A percentile compares a stretch with the other conserved stretches of the same genome.
Conservation (phyloP, 2,329 filamentous ascomycete genomes). For the Shiraia bambusicola region DNA sequence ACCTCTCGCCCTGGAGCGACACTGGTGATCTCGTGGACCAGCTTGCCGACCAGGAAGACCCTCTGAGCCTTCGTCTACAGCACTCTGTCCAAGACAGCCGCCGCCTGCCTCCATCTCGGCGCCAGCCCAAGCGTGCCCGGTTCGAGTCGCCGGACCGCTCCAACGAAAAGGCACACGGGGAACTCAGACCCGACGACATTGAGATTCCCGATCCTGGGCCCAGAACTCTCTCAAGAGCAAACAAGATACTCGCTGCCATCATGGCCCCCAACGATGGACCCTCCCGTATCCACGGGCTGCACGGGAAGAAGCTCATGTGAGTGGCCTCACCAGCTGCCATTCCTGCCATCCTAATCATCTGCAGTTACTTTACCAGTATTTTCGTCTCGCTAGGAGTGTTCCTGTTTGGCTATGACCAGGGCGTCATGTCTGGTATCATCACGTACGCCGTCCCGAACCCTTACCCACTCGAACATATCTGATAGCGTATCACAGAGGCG, state of each 20-base stretch:
- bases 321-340: slow-evolving; percentile 26
- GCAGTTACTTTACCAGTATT: slow-evolving; percentile 90
- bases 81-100: slow-evolving; percentile 65
- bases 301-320: slow-evolving; percentile 91
- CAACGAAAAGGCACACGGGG: slow-evolving; percentile 47
- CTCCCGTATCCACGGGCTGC: slow-evolving; percentile 82
- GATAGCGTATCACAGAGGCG: slow-evolving; percentile 60
- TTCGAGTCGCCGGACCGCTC: slow-evolving; percentile 58
- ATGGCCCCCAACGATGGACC: slow-evolving; percentile 75
- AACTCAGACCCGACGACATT: slow-evolving; percentile 71
- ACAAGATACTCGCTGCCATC: slow-evolving; percentile 74
- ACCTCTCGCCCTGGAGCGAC: slow-evolving; percentile 86
- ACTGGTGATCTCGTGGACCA: slow-evolving; percentile 95
- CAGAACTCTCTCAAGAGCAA: slow-evolving; percentile 63
- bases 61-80: slow-evolving; percentile 69
- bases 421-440: slow-evolving; percentile 79
- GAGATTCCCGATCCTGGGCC: slow-evolving; percentile 70
- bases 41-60: slow-evolving; percentile 79
- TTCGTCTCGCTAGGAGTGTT: slow-evolving; percentile 86
- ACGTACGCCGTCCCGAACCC: slow-evolving; percentile 55
- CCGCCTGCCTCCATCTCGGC: slow-evolving; percentile 48
- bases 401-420: slow-evolving; percentile 86
- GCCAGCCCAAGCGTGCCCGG: slow-evolving; percentile 66
- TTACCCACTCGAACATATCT: slow-evolving; percentile 26
- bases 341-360: slow-evolving; percentile 9